These are phyloP conservation scores for Jaenimonas drosophilae DNA, from an alignment of 208 protist species.

Conservation along the genomic window DNA sequence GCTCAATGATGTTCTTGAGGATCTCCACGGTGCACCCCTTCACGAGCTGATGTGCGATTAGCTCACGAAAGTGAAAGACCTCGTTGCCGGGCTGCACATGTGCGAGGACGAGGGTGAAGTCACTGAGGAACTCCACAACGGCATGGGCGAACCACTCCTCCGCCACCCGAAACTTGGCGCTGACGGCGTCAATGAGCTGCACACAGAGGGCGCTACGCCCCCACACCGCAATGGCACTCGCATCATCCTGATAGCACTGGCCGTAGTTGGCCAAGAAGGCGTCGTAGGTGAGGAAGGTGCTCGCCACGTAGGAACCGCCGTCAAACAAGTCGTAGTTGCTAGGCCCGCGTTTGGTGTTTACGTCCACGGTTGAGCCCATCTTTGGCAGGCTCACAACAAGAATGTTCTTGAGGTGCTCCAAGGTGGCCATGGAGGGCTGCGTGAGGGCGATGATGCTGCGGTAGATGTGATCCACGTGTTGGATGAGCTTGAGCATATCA, in stretches of 20 bases:
- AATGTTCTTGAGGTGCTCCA: slow-evolving; percentile 1
- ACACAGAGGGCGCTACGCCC: slow-evolving; percentile 1
- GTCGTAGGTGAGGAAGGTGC: too few species aligned
- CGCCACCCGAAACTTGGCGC: neutral
- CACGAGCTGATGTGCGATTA: slow-evolving; percentile 2
- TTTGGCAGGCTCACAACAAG: too few species aligned
- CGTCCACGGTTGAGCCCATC: too few species aligned
- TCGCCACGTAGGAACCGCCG: too few species aligned
- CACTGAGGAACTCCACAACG: slow-evolving; percentile 1
- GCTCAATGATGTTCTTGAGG: neutral
- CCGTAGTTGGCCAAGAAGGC: too few species aligned
- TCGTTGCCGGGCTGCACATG: neutral
- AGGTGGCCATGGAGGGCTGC: slow-evolving; percentile 1
- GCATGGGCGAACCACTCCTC: slow-evolving; percentile 1
- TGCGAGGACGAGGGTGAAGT: neutral
- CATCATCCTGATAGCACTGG: too few species aligned
- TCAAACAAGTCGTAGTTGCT: too few species aligned
- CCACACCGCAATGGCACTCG: slow-evolving; percentile 2
- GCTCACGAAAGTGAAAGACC: neutral
- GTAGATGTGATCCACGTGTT: slow-evolving; percentile 2
- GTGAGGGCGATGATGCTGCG: neutral
- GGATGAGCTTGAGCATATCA: neutral
- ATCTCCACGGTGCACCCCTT: neutral
- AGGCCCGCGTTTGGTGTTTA: too few species aligned
- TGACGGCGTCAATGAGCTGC: slow-evolving; percentile 1